Evolutionary conservation across 2,329 filamentous ascomycete species (phyloP).

Genomic region (Colletotrichum sp.): DNA sequence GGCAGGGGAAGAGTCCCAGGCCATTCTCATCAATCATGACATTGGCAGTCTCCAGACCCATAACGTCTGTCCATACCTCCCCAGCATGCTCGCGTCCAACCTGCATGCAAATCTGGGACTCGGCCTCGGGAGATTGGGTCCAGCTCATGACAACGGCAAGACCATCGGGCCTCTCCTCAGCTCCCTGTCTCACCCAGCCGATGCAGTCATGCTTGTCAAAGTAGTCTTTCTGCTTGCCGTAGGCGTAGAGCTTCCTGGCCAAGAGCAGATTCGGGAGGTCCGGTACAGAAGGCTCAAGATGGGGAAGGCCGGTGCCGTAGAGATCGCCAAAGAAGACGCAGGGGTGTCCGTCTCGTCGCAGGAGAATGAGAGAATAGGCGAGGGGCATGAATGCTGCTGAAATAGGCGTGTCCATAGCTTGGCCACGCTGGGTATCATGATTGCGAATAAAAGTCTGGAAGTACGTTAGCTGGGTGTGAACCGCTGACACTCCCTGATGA

Average conservation of each 20-base stretch:
- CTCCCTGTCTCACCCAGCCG: slow-evolving; percentile 8
- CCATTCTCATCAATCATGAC: slow-evolving; percentile 8
- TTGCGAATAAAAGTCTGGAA: slow-evolving; percentile 14
- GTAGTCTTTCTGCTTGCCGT: slow-evolving; percentile 9
- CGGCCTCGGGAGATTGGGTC: not conserved
- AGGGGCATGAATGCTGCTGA: not conserved
- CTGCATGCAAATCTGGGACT: slow-evolving; percentile 2
- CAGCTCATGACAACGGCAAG: slow-evolving; percentile 9
- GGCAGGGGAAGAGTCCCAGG: not conserved
- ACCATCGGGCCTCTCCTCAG: not conserved
- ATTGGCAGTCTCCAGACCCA: not conserved
- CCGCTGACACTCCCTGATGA: not conserved
- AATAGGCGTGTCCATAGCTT: slow-evolving; percentile 16
- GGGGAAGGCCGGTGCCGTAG: not conserved
- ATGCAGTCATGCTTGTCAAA: slow-evolving; percentile 5
- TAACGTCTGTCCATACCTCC: slow-evolving; percentile 1
- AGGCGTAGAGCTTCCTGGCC: slow-evolving; percentile 3
- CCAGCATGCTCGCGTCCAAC: slow-evolving; percentile 4
- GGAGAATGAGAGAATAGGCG: slow-evolving; percentile 8
- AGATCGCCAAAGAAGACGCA: slow-evolving; percentile 18
- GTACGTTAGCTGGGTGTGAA: not conserved
- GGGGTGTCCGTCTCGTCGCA: slow-evolving; percentile 10
- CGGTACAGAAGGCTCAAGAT: not conserved
- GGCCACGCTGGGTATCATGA: slow-evolving; percentile 15
- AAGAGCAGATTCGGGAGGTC: slow-evolving; percentile 1